Base-by-base conservation (phyloP, 163 green algal species). In the Chlorella variabilis region DNA sequence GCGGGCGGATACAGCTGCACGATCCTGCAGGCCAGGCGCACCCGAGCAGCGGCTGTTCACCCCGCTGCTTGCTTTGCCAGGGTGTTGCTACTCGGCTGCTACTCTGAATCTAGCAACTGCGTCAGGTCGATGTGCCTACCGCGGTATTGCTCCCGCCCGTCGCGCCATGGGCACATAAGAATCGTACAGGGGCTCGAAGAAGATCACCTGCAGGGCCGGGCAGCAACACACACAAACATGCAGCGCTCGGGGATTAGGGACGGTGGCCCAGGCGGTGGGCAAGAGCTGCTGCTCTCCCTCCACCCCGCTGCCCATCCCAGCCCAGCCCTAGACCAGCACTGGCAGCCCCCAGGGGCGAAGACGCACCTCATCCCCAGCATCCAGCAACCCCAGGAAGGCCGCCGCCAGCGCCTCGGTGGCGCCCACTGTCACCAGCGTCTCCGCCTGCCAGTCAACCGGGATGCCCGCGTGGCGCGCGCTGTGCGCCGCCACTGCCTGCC, bases 361-460 rank as follows among this genome's bases (percentile, higher is more conserved):
- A n/a, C n/a, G n/a, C 54, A 96, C 92, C 89, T 97, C 92, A 54
- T 97, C 94, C 0, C 94, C 94, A 4, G 84, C 86, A 67, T 96
- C 94, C 29, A 97, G 66, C 27, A 98, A 86, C 0, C 88, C 94
- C 82, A 97, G 84, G 59, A 98, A 93, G 4, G 89, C 85, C 0
- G 90, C 82, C 1, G 93, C 92, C 38, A 98, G 89, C 23, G 91
- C 94, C 86, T 97, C 94, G n/a, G 94, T 97, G 23, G 92, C 94
- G 17, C 94, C 94, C 13, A 90, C 82, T 2, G 93, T 96, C 23
- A 98, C 68, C 15, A 98, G 86, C 23, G 87, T 90, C 78, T 97
- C 88, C 4, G 80, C 91, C 27, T 88, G 67, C 89, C 87, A 92
- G 80, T 96, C 87, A n/a, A 93, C 83, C 0, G 84, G 68, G 4